Evolutionary conservation across 2,329 filamentous ascomycete genomes (phyloP), one percentile per base, ranked within the genome.

Genomic region (Aotearoamyces nothofagi): DNA sequence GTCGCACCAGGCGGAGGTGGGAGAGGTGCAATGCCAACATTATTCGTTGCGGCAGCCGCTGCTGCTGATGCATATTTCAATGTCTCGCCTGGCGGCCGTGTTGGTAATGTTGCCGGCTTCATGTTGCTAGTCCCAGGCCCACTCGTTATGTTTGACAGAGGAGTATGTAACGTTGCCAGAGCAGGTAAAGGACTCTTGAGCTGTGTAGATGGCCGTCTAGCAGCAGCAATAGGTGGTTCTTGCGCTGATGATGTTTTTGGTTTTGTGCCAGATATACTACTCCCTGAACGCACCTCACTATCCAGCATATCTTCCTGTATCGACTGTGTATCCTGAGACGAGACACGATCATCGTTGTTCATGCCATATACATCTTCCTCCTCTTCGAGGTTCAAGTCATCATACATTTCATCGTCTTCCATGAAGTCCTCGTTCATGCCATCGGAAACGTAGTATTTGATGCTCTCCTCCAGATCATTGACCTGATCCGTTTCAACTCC

Each of bases 61-160:
- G 90, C 90, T 0, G 90, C 90, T 20, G 90, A 96, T 24, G 90
- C 90, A 51, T 98, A 98, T 56, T 96, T 96, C 40, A 98, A 63
- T 2, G 80, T 82, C 52, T 96, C 87, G 26, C 84, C 84, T 4
- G 83, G 79, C 5, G 81, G 75, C 51, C 87, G 72, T 34, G 80
- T 74, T 1, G 90, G 90, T 43, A 86, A 57, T 11, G 83, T 76
- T 11, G 90, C 90, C 9, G 90, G 87, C 60, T 96, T 98, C 87
- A 96, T 96, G 30, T 65, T 59, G 30, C 63, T 63, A 30, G 62
- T 63, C 33, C 66, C 57, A 28, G 64, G 55, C 47, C 67, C 67
- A 49, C 67, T 79, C 41, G 68, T 65, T 33, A 66, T 66, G 33
- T 61, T 69, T 8, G 72, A 55, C 42, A 78, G 52, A 5, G 78